Evolutionary conservation across 1,284 basidiomycete genomes (phyloP), one percentile per base, ranked within the genome.

Genomic region (Fomitopsis pinicola): DNA sequence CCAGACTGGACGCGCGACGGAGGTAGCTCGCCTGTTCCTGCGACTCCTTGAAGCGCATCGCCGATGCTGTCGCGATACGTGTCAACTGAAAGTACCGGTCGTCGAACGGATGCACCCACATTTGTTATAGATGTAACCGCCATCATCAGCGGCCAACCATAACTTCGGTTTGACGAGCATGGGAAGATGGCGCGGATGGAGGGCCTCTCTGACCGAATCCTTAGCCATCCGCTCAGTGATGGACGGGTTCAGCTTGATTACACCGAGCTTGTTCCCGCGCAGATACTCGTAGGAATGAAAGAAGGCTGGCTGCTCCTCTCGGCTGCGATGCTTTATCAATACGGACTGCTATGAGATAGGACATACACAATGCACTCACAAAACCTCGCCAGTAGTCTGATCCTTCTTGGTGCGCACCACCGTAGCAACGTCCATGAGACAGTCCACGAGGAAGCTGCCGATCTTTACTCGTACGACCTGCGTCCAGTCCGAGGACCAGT

Each of bases 21-120:
- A 99, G 82, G 71, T 97, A 95, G 5, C 82, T 82, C 54, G 83
- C 81, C 72, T 99, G 97, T 75, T 99, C 97, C 30, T 87, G 75
- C 17, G 88, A 92, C 57, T 97, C 94, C 75, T 97, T 97, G 79
- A 90, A 95, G 3, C 96, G 92, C 95, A 98, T 98, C 38, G 87
- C 88, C 15, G 77, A 76, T 15, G 85, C 92, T 89, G 55, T 4
- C 7, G 19, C 3, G 10, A 12, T 2, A 48, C 22, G 5, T 14
- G 26, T 48, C 26, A 28, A 12, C n/a, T 14, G n/a, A 4, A 45
- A 26, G 22, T 48, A 28, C 12, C 1, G 26, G 8, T 19, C 8
- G 4, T 10, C 17, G 22, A 12, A 10, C 10, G 7, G 8, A 12
- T 12, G 26, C 5, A 76, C 85, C 61, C 66, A 92, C 91, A 84